A percentile compares a stretch with the other conserved stretches of the same genome.
Conservation (phyloP, 495 filamentous ascomycete genomes). For the Astrocystis sublimbata region DNA sequence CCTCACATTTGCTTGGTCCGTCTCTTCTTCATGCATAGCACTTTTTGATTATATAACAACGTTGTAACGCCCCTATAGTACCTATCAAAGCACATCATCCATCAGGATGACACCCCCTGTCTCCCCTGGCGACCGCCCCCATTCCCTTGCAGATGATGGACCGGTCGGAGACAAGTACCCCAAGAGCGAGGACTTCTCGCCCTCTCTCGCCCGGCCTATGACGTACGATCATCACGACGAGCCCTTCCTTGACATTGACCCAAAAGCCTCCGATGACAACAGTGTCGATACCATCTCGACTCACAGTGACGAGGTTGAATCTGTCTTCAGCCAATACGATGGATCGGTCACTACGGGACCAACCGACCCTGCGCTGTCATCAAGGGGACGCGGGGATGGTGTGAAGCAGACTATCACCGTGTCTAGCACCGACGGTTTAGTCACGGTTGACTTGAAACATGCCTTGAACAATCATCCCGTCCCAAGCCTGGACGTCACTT, state of each 20-base stretch:
- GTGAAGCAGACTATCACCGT: not conserved
- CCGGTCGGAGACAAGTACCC: not conserved
- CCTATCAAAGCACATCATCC: not conserved
- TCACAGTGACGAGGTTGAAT: not conserved
- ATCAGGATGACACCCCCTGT: not conserved
- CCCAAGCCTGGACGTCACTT: not conserved
- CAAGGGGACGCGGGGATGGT: not conserved
- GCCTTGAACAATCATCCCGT: not conserved
- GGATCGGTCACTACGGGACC: not conserved
- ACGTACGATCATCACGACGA: not conserved
- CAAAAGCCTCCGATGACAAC: not conserved
- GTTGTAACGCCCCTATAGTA: not conserved
- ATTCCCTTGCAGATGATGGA: not conserved
- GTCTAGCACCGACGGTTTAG: not conserved
- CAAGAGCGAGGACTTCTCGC: not conserved
- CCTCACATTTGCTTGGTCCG: too few relatives aligned
- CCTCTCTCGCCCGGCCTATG: not conserved
- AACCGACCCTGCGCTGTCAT: conserved; percentile 22
- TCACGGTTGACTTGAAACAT: not conserved
- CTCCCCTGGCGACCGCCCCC: not conserved
- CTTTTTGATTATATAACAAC: not conserved
- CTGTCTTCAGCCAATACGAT: not conserved
- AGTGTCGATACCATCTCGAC: not conserved
- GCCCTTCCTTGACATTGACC: not conserved
- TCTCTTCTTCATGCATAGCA: too few relatives aligned